Percentiles rank a stretch among this genome's conserved stretches.
phyloP scores from a whole-genome alignment of 768 basidiomycete species.

The Leccinellum rugosiceps region DNA sequence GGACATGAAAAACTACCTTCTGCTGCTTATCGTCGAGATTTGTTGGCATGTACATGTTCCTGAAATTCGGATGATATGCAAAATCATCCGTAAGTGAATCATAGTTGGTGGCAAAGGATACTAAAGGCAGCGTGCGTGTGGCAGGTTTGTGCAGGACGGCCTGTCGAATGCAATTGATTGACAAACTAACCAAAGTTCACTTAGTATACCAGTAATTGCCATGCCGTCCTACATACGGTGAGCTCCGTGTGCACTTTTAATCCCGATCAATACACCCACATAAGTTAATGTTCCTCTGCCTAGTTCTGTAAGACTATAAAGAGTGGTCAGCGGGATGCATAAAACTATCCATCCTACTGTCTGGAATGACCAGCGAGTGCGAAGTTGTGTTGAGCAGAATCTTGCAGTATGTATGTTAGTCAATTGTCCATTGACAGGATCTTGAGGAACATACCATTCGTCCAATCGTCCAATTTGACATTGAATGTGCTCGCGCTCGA shows the following conservation, averaged over 20 bases:
- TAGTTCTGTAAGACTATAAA: constrained; percentile 72
- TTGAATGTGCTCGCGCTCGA: constrained; percentile 95
- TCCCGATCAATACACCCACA: constrained; percentile 39
- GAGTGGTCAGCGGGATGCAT: constrained; percentile 7
- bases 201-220: constrained; percentile 90
- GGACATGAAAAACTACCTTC: constrained; percentile 48
- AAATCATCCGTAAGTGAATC: constrained; percentile 94
- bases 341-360: constrained; percentile 52
- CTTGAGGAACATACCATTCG: constrained; percentile 54
- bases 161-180: constrained; percentile 33
- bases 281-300: constrained; percentile 95
- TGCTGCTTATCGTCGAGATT: constrained; percentile 89
- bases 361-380: constrained; percentile 88
- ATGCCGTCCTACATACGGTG: constrained; percentile 73
- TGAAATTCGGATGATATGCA: constrained; percentile 85
- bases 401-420: constrained; percentile 51
- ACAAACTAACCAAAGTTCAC: constrained; percentile 18
- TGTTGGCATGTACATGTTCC: constrained; percentile 95
- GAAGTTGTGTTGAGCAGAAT: constrained; percentile 95
- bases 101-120: constrained; percentile 98
- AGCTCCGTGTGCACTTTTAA: constrained; percentile 10
- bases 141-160: constrained; percentile 96
- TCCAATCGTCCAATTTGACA: constrained; percentile 98
- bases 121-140: constrained; percentile 84
- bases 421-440: background rate